Evolutionary conservation across 345 rosid species (phyloP).

Genomic region (Pugionium cornutum): DNA sequence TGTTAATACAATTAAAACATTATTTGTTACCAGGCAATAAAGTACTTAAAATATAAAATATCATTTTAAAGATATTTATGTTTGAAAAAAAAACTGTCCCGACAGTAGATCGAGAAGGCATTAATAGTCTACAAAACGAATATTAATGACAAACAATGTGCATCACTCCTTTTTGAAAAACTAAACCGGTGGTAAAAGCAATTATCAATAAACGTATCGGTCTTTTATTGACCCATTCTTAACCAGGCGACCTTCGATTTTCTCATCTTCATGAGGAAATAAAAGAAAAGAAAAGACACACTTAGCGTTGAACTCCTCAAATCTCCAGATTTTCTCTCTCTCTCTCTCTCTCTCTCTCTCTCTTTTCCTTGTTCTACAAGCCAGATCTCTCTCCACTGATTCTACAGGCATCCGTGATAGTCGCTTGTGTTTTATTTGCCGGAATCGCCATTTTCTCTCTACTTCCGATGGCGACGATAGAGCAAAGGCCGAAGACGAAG

Average conservation of each 20-base stretch:
- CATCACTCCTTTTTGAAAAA: conserved; percentile 2
- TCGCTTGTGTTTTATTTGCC: not conserved
- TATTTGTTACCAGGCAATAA: not conserved
- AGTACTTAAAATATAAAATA: not conserved
- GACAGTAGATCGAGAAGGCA: conserved; percentile 26
- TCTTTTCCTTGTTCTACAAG: conserved; percentile 37
- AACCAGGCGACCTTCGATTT: no score
- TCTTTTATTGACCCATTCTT: conserved; percentile 23
- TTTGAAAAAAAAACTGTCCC: not conserved
- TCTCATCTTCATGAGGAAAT: not conserved
- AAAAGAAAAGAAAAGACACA: not conserved
- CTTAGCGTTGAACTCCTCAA: not conserved
- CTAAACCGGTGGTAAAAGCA: conserved; percentile 30
- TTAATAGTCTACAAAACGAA: conserved; percentile 12
- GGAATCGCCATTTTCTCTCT: not conserved
- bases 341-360: conserved; percentile 19
- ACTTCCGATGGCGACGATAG: conserved; percentile 37
- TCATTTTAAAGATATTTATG: not conserved
- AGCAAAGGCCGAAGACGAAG: conserved; percentile 84
- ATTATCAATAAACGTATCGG: conserved; percentile 2
- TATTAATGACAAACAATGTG: conserved; percentile 8
- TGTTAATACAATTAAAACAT: no score
- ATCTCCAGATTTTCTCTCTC: conserved; percentile 25
- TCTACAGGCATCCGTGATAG: conserved; percentile 10
- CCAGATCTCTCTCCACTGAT: conserved; percentile 37